These are phyloP conservation scores for Didymellaceae sp. DNA, from an alignment of 2,329 filamentous ascomycete genomes.

Conservation along the genomic window DNA sequence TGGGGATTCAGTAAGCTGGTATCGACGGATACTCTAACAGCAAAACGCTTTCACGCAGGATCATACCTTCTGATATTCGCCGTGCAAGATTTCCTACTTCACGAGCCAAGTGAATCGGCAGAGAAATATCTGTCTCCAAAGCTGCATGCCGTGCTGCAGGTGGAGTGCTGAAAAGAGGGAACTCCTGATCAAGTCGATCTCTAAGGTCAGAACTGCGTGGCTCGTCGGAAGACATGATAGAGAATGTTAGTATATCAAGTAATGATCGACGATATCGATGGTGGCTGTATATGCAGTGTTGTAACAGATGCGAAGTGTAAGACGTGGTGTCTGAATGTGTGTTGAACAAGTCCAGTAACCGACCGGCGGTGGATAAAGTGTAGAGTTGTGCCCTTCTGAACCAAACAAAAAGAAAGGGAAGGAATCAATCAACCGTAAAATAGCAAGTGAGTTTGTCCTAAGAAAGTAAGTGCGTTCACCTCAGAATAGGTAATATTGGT, in stretches of 20 bases:
- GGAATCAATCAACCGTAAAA: too few species aligned
- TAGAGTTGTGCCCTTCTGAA: too few species aligned
- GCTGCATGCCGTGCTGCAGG: neutral
- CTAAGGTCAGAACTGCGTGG: neutral
- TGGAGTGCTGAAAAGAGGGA: neutral
- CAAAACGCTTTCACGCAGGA: neutral
- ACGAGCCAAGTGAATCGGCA: neutral
- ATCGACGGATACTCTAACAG: too few species aligned
- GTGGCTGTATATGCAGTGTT: neutral
- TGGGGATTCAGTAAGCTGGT: too few species aligned
- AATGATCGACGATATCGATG: neutral
- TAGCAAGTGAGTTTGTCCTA: too few species aligned
- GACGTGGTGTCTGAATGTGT: neutral
- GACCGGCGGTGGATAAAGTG: neutral
- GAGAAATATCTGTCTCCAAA: too few species aligned
- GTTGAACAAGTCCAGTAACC: neutral
- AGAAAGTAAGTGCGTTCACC: too few species aligned
- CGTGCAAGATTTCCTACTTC: conserved; percentile 2
- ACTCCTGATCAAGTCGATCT: neutral
- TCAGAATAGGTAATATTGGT: too few species aligned
- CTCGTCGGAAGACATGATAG: neutral
- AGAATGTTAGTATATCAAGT: neutral
- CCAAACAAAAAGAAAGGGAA: too few species aligned
- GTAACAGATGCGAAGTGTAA: neutral
- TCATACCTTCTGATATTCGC: conserved; percentile 4